Base-by-base conservation (phyloP, 768 basidiomycete genomes). In the Lentinula boryana region DNA sequence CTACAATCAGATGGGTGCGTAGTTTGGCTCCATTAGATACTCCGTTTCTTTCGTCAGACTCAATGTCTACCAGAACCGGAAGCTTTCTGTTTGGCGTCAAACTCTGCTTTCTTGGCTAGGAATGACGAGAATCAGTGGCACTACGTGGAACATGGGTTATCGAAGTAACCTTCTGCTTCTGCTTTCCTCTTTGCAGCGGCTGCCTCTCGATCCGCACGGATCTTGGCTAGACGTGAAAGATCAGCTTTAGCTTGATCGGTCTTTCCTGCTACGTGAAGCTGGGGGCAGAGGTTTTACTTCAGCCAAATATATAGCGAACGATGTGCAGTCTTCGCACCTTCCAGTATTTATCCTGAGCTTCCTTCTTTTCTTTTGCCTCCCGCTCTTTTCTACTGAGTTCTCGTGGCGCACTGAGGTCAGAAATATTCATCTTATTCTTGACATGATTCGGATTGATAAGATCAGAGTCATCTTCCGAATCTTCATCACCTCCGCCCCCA, bases 351-450 rank as follows among this genome's bases (percentile, higher is more conserved):
- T 93, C 92, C 69, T 91, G 84, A 1, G 93, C 91, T 1, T 94
- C 93, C 67, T 89, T 82, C 77, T 94, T 95, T 74, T 95, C 93
- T 70, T 95, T 94, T 69, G 86, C 87, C 69, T 97, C 95, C 64
- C 95, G 95, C 70, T 91, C 90, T 57, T 83, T 77, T 61, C 91
- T 79, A 35, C 84, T 74, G 27, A 87, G 72, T 70, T 90, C 80
- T 64, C 79, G 75, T 0, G 89, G 83, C 8, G 81, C 77, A 58
- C 78, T 78, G n/a, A 94, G 69, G 72, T 93, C 89, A 8, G 88
- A 79, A 49, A 94, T 86, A 63, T 82, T 89, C 75, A 92, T 67
- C 70, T 86, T 88, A 83, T 87, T 92, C 63, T 74, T 72, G 68
- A 87, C 78, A 64, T 85, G 88, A 68, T 94, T 95, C 10, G 89